phyloP scores from a whole-genome alignment of 2,329 filamentous ascomycete species.

The Talaromyces sp. region DNA sequence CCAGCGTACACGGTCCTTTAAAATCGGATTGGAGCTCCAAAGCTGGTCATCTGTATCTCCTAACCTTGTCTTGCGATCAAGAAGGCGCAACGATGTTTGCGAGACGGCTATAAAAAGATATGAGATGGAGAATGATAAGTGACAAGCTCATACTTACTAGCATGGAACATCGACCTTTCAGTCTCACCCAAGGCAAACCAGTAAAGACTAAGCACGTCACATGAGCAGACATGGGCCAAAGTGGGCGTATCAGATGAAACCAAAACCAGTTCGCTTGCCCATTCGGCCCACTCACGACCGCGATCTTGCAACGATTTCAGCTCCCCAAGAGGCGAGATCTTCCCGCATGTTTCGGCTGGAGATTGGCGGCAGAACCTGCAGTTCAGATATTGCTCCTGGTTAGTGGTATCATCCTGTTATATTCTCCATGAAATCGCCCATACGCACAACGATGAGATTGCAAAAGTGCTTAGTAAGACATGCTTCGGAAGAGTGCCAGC shows the following conservation, averaged over 20 bases:
- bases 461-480: slow-evolving; percentile 8
- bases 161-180: slow-evolving; percentile 5
- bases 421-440: background rate
- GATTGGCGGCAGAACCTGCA: background rate
- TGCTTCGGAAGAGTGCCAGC: slow-evolving; percentile 6
- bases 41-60: background rate
- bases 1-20: slow-evolving; percentile 6
- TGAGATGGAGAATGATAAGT: background rate
- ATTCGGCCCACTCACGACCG: slow-evolving; percentile 11
- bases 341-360: slow-evolving; percentile 8
- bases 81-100: background rate
- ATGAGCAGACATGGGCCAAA: slow-evolving; percentile 2
- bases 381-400: background rate
- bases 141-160: background rate
- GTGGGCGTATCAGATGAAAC: background rate
- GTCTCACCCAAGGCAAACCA: slow-evolving; percentile 12
- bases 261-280: slow-evolving; percentile 6
- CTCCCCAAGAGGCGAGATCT: slow-evolving; percentile 3
- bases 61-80: background rate
- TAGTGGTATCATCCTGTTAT: background rate
- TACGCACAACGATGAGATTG: slow-evolving; percentile 12
- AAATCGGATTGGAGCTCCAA: background rate
- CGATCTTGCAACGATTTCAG: slow-evolving; percentile 1
- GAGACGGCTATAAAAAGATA: background rate
- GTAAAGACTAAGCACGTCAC: slow-evolving; percentile 11